Evolutionary conservation across 2,329 filamentous ascomycete species (phyloP).

Genomic region (Fonsecaea multimorphosa): DNA sequence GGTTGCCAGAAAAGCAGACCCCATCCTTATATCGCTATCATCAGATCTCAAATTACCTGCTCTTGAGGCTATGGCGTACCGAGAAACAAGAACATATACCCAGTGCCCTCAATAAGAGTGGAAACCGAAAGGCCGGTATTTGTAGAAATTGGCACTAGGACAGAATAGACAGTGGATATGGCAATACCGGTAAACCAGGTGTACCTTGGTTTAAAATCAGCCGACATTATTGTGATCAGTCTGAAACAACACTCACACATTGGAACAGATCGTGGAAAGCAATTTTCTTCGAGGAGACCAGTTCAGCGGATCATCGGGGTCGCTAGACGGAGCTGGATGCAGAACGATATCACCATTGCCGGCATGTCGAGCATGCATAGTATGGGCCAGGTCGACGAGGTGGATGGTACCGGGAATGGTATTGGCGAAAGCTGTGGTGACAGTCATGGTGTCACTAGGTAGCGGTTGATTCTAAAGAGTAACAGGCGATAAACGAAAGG

Average conservation of each 20-base stretch:
- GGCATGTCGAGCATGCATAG: too few relatives aligned
- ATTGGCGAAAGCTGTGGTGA: too few relatives aligned
- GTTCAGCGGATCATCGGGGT: slow-evolving; percentile 51
- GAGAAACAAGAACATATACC: slow-evolving; percentile 52
- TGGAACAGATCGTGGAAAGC: slow-evolving; percentile 44
- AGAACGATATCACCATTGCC: slow-evolving; percentile 42
- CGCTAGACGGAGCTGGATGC: slow-evolving; percentile 45
- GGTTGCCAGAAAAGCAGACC: slow-evolving; percentile 55
- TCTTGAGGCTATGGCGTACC: slow-evolving; percentile 30
- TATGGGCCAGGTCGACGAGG: too few relatives aligned
- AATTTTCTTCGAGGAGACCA: slow-evolving; percentile 46
- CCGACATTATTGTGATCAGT: slow-evolving; percentile 20
- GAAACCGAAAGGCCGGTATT: slow-evolving; percentile 51
- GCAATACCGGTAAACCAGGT: slow-evolving; percentile 44
- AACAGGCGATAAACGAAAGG: too few relatives aligned
- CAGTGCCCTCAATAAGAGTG: slow-evolving; percentile 56
- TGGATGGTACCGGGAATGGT: too few relatives aligned
- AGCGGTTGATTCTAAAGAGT: too few relatives aligned
- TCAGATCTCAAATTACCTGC: too few relatives aligned
- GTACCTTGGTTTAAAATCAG: slow-evolving; percentile 41
- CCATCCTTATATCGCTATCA: slow-evolving; percentile 41
- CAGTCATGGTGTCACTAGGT: too few relatives aligned
- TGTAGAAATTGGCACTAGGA: slow-evolving; percentile 48
- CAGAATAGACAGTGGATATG: slow-evolving; percentile 43
- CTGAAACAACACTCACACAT: slow-evolving; percentile 42